Conservation (phyloP, 2,329 filamentous ascomycete genomes). For the Aspergillus ustus region DNA sequence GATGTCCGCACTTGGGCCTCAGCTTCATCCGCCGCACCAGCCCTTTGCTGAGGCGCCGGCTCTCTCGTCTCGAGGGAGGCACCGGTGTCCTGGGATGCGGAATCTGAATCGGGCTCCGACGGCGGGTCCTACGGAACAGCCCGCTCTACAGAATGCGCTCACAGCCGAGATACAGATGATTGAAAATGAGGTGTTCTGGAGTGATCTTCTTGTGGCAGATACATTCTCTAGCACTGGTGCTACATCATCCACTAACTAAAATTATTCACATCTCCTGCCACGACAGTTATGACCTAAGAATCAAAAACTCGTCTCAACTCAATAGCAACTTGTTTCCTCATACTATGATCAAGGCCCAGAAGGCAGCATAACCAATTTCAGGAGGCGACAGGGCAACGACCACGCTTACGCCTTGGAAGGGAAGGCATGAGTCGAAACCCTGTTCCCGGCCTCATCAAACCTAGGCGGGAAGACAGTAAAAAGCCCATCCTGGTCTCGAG, state of each 20-base stretch:
- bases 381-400: too few species aligned
- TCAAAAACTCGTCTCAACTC: too few species aligned
- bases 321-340: too few species aligned
- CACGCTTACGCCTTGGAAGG: neutral
- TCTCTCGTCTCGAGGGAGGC: neutral
- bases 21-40: neutral
- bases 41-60: neutral
- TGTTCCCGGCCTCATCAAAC: conserved; percentile 35
- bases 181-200: conserved; percentile 5
- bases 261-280: neutral
- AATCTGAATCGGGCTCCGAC: neutral
- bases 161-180: conserved; percentile 1
- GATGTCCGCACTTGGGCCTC: neutral
- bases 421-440: conserved; percentile 33
- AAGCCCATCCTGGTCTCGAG: conserved; percentile 39
- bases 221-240: neutral
- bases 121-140: neutral
- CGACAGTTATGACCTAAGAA: too few species aligned
- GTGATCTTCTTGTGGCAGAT: conserved; percentile 3
- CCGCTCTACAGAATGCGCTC: neutral
- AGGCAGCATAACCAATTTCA: too few species aligned
- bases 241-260: neutral
- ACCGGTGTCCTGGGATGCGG: conserved; percentile 7
- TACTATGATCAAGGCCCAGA: too few species aligned
- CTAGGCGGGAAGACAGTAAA: conserved; percentile 33